Evolutionary conservation across 306 rosid genomes (phyloP), one percentile per base, ranked within the genome.

Genomic region (Quercus suber): DNA sequence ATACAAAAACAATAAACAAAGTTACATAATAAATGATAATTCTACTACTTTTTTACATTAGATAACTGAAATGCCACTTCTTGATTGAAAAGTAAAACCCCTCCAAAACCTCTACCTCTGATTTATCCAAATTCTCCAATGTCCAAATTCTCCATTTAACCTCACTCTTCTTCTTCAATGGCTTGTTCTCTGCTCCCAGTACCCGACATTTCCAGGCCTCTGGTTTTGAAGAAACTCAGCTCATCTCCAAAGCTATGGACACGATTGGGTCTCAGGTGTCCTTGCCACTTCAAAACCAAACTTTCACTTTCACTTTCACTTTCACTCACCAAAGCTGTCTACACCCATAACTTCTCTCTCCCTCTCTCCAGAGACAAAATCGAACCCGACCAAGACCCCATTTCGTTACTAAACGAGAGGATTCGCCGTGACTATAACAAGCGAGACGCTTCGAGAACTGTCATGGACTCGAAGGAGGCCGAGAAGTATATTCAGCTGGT

Each of bases 401-500:
- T 94, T 37, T 74, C 93, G 1, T 5, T 84, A 25, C 88, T 94
- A 3, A 91, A 94, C 78, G 92, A 88, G 65, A 81, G 98, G 20
- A 84, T 94, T 86, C 92, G 86, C 51, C 93, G 94, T 0, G 90
- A 92, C 41, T 90, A 83, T 28, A 55, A 85, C 58, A 84, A 84
- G 77, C 82, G 91, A 41, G 89, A 88, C 57, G 81, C 81, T 27
- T 73, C 85, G n/a, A 80, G 85, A 51, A 84, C 86, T 25, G 82
- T 58, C 5, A 84, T 89, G 92, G 87, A 91, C 41, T 77, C 91
- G 35, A 88, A 87, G 72, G 98, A 92, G 71, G 98, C 97, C 17
- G 91, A 89, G 68, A 87, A 86, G 86, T 91, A 92, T 71, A 86
- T 94, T 45, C 74, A 79, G 70, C 37, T 90, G 89, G 97, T 94